Evolutionary conservation across 2,329 filamentous ascomycete species (phyloP).

Genomic region (Alternaria arbusti): DNA sequence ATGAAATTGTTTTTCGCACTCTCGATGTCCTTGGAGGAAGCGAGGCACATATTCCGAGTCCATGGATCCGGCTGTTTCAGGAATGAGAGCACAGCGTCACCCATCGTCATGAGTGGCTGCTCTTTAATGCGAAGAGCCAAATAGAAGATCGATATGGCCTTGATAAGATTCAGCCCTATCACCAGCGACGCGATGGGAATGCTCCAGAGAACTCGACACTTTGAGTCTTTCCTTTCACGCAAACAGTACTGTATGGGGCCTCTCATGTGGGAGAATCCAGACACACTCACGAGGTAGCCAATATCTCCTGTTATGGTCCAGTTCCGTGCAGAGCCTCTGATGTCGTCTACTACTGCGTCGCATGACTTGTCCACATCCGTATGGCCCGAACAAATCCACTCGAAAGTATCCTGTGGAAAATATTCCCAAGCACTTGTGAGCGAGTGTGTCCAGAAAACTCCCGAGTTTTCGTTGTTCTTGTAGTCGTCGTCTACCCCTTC

Average conservation of each 20-base stretch:
- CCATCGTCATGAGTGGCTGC: slow-evolving; percentile 30
- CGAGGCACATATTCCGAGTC: slow-evolving; percentile 22
- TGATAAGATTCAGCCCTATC: slow-evolving; percentile 24
- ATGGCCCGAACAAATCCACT: background rate
- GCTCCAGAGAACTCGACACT: slow-evolving; percentile 27
- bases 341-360: background rate
- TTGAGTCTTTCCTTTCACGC: slow-evolving; percentile 12
- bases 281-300: too few relatives aligned
- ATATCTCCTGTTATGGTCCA: slow-evolving; percentile 4
- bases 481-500: background rate
- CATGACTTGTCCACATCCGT: background rate
- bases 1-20: background rate
- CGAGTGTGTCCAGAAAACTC: background rate
- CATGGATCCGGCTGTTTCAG: slow-evolving; percentile 14
- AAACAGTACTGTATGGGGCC: slow-evolving; percentile 26
- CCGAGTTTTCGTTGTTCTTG: background rate
- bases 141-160: slow-evolving; percentile 26
- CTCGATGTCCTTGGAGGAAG: slow-evolving; percentile 8
- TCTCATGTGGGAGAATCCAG: background rate
- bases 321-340: slow-evolving; percentile 7
- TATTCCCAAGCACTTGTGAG: background rate
- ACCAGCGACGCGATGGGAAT: slow-evolving; percentile 19
- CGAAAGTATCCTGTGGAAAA: background rate
- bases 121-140: slow-evolving; percentile 16
- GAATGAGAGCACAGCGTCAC: slow-evolving; percentile 32